Evolutionary conservation across 129 eudicot species (phyloP), one percentile per base, ranked within the genome.

Genomic region (Artemisia argyi): DNA sequence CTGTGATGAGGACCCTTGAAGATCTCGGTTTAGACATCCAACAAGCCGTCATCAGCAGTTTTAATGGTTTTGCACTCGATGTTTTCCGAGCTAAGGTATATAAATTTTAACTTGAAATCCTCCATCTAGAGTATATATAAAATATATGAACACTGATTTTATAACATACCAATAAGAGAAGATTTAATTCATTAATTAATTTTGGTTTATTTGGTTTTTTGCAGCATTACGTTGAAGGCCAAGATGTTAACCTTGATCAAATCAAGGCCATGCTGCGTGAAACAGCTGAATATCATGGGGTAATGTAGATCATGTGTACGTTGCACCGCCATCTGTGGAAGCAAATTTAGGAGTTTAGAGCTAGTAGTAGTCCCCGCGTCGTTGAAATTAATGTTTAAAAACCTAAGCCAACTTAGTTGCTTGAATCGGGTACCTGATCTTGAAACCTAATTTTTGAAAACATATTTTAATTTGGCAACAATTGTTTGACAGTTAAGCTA

Each of bases 31-130:
- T 90, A 48, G 97, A 90, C 69, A 69, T 90, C 57, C 95, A 90
- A 71, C 97, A 90, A 83, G 95, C 97, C 18, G 91, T 90, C 11
- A 85, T 90, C 47, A 90, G 91, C 68, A 81, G 89, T 72, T 87
- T 90, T 80, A 85, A 87, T 65, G 95, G 95, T 8, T 90, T 90
- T 30, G 86, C 89, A 5, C 42, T 90, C 60, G 97, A 90, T 78
- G 76, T 90, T 26, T 87, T 85, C 74, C 74, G 92, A 15, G 95
- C 97, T 65, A 87, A 90, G 97, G 97, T 90, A 72, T 39, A 39
- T 39, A 39, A 39, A 39, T 20, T 20, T 39, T 39, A 39, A 39
- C 9, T 39, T 39, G 44, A 39, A 39, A 7, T 39, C 44, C 9
- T 39, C 44, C 44, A 39, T 39, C 44, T 39, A 39, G 44, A 39